These are phyloP conservation scores for Cyclocybe aegerita DNA, from an alignment of 768 basidiomycete species.

Conservation along the genomic window DNA sequence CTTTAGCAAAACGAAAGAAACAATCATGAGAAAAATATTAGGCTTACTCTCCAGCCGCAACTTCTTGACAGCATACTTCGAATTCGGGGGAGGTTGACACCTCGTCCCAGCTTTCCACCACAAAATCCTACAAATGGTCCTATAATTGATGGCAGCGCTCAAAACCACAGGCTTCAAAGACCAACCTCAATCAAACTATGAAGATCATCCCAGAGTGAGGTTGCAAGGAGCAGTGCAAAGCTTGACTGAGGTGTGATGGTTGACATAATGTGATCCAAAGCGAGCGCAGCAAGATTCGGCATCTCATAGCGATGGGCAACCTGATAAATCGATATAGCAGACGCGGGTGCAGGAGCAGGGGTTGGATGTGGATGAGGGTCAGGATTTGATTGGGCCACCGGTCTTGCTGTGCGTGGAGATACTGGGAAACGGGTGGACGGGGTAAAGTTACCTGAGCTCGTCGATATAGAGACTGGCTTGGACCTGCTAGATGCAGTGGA, in stretches of 20 bases:
- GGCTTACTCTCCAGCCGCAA: conserved; percentile 72
- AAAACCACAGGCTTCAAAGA: conserved; percentile 13
- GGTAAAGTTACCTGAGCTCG: conserved; percentile 30
- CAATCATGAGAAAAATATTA: background rate
- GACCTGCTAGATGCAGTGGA: conserved; percentile 24
- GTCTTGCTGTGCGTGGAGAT: conserved; percentile 45
- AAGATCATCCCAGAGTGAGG: conserved; percentile 64
- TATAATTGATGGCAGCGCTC: background rate
- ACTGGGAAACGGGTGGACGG: conserved; percentile 43
- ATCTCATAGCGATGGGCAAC: conserved; percentile 76
- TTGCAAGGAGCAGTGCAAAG: conserved; percentile 70
- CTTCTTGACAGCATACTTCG: conserved; percentile 68
- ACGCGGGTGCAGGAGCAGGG: conserved; percentile 59
- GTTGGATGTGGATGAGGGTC: conserved; percentile 79
- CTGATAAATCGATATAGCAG: conserved; percentile 74
- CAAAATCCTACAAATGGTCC: conserved; percentile 52
- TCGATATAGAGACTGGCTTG: conserved; percentile 42
- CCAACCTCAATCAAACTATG: conserved; percentile 59
- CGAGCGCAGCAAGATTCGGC: conserved; percentile 61
- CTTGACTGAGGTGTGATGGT: conserved; percentile 65
- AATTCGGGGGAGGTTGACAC: conserved; percentile 64
- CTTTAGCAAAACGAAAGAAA: conserved; percentile 2
- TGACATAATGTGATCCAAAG: conserved; percentile 71
- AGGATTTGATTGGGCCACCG: conserved; percentile 32
- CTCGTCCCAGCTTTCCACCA: conserved; percentile 76